phyloP scores from a whole-genome alignment of 2,329 filamentous ascomycete species.

The Cordyceps cateniannulata region DNA sequence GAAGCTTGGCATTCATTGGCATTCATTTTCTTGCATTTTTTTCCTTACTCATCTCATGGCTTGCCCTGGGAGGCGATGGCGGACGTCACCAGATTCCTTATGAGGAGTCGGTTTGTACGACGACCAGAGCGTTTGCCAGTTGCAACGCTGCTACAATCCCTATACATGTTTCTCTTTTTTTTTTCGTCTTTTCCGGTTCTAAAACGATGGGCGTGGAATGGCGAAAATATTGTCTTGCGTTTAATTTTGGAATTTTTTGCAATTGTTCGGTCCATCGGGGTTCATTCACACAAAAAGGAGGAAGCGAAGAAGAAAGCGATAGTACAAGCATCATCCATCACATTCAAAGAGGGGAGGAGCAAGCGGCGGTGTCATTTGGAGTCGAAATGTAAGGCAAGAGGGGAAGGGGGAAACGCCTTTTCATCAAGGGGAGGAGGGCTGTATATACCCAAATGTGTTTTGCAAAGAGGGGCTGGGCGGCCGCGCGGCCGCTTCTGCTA shows the following conservation, averaged over 20 bases:
- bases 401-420: not conserved
- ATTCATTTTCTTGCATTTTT: not conserved
- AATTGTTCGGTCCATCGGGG: not conserved
- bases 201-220: conserved; percentile 1
- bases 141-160: conserved; percentile 7
- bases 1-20: not conserved
- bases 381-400: not conserved
- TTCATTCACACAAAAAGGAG: not conserved
- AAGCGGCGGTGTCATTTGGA: not conserved
- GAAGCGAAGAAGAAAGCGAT: not conserved
- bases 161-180: not conserved
- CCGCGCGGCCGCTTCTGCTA: not conserved
- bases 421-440: not conserved
- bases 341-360: not conserved
- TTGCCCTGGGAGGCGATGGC: not conserved
- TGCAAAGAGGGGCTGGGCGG: not conserved
- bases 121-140: conserved; percentile 1
- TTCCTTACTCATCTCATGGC: not conserved
- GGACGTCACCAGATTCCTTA: not conserved
- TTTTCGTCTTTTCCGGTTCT: not conserved
- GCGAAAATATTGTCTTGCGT: not conserved
- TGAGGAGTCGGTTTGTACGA: not conserved
- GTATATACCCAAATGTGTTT: conserved; percentile 10
- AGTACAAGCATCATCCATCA: not conserved
- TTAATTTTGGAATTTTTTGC: not conserved